Evolutionary conservation across 306 rosid species (phyloP).

Genomic region (Vigna reflexopilosa): DNA sequence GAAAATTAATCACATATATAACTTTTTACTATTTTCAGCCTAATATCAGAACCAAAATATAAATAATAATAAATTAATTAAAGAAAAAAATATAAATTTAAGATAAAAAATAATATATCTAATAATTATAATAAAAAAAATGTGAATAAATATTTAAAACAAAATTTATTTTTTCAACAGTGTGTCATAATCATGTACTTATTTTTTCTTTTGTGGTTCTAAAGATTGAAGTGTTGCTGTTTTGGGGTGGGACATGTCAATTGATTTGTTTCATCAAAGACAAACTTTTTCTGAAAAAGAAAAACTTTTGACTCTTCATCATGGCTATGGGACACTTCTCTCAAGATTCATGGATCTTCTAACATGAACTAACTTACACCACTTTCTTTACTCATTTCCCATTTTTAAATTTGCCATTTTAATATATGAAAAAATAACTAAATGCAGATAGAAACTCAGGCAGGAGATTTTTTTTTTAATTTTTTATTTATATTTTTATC

Average conservation of each 20-base stretch:
- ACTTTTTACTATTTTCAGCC: too few species aligned
- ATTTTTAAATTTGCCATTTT: neutral
- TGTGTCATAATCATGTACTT: neutral
- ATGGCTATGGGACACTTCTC: neutral
- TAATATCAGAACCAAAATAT: too few species aligned
- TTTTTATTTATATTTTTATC: neutral
- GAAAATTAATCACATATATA: too few species aligned
- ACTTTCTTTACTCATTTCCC: neutral
- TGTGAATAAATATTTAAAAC: neutral
- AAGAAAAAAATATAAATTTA: too few species aligned
- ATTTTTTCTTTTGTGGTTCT: neutral
- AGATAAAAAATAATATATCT: too few species aligned
- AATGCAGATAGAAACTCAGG: neutral
- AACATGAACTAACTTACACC: too few species aligned
- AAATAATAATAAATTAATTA: too few species aligned
- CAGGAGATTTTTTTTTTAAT: neutral
- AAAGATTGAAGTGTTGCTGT: neutral
- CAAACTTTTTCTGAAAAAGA: neutral
- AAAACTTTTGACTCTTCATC: neutral
- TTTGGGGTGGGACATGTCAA: neutral
- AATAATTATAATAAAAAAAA: neutral
- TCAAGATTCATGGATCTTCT: neutral
- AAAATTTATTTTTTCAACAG: neutral
- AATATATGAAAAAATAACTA: too few species aligned
- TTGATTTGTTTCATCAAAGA: conserved; percentile 24